These are phyloP conservation scores for Ceriops decandra DNA, from an alignment of 345 rosid genomes.

Conservation along the genomic window DNA sequence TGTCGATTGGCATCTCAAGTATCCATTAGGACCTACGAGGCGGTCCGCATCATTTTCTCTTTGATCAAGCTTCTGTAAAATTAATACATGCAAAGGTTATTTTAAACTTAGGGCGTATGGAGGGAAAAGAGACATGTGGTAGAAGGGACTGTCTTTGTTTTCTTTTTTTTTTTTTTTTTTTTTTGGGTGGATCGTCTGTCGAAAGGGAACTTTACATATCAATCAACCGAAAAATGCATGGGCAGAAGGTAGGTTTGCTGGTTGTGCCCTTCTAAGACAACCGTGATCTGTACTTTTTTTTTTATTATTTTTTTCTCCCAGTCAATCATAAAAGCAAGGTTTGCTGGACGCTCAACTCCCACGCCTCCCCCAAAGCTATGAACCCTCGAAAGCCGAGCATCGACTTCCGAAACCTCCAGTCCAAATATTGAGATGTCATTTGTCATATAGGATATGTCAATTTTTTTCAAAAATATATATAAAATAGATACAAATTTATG, in stretches of 20 bases:
- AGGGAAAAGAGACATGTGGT: no score
- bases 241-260: conserved; percentile 32
- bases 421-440: no score
- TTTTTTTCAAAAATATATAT: no score
- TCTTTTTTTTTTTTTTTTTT: background rate
- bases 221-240: conserved; percentile 13
- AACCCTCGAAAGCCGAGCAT: background rate
- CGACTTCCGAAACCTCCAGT: conserved; percentile 6
- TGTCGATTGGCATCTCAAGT: no score
- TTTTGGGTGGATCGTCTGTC: background rate
- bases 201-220: background rate
- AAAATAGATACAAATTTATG: no score
- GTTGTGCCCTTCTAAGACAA: conserved; percentile 37
- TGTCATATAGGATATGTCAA: no score
- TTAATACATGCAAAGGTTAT: no score
- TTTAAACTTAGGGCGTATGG: no score
- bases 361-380: background rate
- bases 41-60: no score
- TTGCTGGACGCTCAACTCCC: conserved; percentile 43
- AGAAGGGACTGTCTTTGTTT: background rate
- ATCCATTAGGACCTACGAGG: no score
- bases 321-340: conserved; percentile 39
- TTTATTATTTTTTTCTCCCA: conserved; percentile 14
- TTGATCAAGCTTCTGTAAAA: no score
- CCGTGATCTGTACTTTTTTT: conserved; percentile 2